Evolutionary conservation across 1,284 basidiomycete species (phyloP).

Genomic region (Trichosporon sp.): DNA sequence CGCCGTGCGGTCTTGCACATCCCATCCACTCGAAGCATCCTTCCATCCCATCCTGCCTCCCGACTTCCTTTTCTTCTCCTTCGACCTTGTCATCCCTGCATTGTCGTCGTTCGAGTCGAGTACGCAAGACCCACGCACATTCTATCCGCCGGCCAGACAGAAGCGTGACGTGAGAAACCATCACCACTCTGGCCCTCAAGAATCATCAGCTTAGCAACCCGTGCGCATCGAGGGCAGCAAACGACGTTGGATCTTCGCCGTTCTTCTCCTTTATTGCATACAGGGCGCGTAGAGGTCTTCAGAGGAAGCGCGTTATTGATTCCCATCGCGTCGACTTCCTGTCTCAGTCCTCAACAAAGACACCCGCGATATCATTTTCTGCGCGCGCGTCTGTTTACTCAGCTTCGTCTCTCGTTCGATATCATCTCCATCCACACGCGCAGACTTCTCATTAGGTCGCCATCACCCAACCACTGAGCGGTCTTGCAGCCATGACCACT

Average conservation of each 20-base stretch:
- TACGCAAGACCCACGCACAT: constrained; percentile 13
- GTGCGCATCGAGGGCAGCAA: neutral
- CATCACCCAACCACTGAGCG: neutral
- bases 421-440: neutral
- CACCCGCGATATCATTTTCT: constrained; percentile 3
- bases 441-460: neutral
- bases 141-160: constrained; percentile 3
- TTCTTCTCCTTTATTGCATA: neutral
- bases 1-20: constrained; percentile 10
- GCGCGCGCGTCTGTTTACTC: neutral
- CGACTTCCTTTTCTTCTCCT: neutral
- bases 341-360: constrained; percentile 14
- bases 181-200: constrained; percentile 4
- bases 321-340: constrained; percentile 18
- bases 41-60: neutral
- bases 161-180: constrained; percentile 18
- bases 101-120: neutral
- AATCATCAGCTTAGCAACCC: constrained; percentile 4
- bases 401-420: neutral
- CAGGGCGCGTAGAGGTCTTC: constrained; percentile 5
- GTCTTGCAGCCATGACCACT: constrained; percentile 38
- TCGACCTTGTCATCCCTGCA: constrained; percentile 1
- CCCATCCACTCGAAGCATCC: constrained; percentile 7
- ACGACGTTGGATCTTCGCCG: neutral
- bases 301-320: constrained; percentile 1